Evolutionary conservation across 352 stramenopile species (phyloP), one percentile per base, ranked within the genome.

Genomic region (Phytophthora syringae): DNA sequence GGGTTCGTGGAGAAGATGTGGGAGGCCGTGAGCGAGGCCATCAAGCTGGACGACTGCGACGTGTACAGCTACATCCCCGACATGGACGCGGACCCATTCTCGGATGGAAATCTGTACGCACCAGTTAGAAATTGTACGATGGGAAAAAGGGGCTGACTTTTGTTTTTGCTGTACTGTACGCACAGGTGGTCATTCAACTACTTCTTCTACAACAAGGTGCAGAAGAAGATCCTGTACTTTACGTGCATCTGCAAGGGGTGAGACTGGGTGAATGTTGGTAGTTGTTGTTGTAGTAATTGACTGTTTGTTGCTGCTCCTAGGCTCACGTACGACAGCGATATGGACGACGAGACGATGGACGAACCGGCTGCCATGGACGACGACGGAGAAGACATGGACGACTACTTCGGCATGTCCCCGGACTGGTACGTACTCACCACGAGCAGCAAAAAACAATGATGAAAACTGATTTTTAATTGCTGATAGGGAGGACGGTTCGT

Each of bases 1-100:
- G 94, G 98, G 11, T 99, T 99, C 74, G 90, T 99, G 37, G 98
- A 99, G 77, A 98, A 98, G 59, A 89, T 99, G 64, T 97, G 98
- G 78, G 97, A 99, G 69, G 77, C 73, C 12, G 85, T 97, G 49
- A 74, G 89, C 7, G 84, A 94, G 52, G 86, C 79, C 12, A 95
- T 97, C 51, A 86, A 91, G 51, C 82, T 94, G n/a, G 77, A 90
- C 12, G 88, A 97, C 65, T 97, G 90, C 67, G 86, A 97, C 28
- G 89, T 98, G 3, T 98, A 97, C 76, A 97, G 84, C 76, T 98
- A 98, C 79, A 91, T 97, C 34, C 91, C 92, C 10, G 92, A 98
- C 75, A 94, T 97, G 88, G 93, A 98, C 70, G 90, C 86, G 62
- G 93, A 98, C 56, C 92, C 92, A 16, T 97, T 98, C 61, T 96